Evolutionary conservation across 768 basidiomycete genomes (phyloP).

Genomic region (Russula brevipes): DNA sequence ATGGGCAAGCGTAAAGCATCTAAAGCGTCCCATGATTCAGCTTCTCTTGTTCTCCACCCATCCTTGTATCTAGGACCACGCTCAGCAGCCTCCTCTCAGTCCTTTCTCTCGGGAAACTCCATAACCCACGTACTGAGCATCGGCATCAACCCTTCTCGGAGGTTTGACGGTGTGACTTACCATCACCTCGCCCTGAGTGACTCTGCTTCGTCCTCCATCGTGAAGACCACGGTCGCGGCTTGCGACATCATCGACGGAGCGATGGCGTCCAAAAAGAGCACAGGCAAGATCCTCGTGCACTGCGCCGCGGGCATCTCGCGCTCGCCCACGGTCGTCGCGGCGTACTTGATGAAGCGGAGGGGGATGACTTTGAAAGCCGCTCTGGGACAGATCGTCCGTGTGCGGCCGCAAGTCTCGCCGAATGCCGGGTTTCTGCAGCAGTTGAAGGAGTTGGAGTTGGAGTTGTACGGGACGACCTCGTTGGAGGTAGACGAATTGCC

Average conservation of each 20-base stretch:
- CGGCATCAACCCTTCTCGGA: conserved; percentile 27
- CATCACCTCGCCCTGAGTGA: conserved; percentile 39
- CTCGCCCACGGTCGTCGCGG: conserved; percentile 40
- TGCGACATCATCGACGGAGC: conserved; percentile 31
- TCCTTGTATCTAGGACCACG: conserved; percentile 41
- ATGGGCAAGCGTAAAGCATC: neutral
- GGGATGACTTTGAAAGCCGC: conserved; percentile 38
- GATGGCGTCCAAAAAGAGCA: conserved; percentile 13
- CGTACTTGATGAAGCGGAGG: conserved; percentile 38
- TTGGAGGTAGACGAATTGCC: conserved; percentile 38
- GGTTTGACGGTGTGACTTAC: conserved; percentile 34
- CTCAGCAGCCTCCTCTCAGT: conserved; percentile 35
- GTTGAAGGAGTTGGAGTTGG: conserved; percentile 33
- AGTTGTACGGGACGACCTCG: conserved; percentile 29
- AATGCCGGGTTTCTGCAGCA: conserved; percentile 43
- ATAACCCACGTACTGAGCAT: conserved; percentile 36
- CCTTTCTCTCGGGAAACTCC: conserved; percentile 33
- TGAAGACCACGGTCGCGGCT: conserved; percentile 30
- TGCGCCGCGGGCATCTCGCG: conserved; percentile 44
- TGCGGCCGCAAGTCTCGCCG: conserved; percentile 37
- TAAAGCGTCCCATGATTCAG: neutral
- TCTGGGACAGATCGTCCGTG: conserved; percentile 34
- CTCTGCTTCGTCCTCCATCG: conserved; percentile 31
- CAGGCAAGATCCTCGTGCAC: conserved; percentile 40
- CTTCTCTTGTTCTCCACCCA: conserved; percentile 24